phyloP scores from a whole-genome alignment of 805 yeast genomes.

The Ogataea degrootiae region DNA sequence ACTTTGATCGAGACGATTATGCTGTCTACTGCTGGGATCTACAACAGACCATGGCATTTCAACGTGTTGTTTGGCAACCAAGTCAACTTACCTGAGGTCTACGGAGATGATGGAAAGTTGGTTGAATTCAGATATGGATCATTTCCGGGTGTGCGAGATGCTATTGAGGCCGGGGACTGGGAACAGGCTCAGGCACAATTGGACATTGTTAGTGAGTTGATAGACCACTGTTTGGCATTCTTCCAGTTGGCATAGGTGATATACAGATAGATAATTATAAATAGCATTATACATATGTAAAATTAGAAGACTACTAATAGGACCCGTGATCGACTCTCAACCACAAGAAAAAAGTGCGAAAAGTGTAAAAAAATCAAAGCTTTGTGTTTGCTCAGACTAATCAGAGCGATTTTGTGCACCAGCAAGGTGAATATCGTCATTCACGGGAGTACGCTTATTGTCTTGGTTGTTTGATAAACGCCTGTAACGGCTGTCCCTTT shows the following conservation, averaged over 20 bases:
- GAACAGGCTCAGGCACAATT: constrained; percentile 51
- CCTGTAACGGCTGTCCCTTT: too few species aligned
- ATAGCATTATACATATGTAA: neutral
- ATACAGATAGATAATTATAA: neutral
- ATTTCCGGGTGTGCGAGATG: constrained; percentile 76
- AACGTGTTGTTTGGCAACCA: constrained; percentile 71
- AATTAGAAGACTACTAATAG: too few species aligned
- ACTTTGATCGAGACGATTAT: constrained; percentile 50
- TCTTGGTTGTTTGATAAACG: too few species aligned
- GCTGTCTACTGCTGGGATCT: constrained; percentile 39
- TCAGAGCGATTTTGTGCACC: too few species aligned
- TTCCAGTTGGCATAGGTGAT: constrained; percentile 10
- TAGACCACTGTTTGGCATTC: constrained; percentile 24
- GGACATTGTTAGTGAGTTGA: constrained; percentile 34
- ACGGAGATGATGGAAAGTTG: constrained; percentile 19
- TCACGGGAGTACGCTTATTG: too few species aligned
- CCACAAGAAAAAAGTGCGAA: too few species aligned
- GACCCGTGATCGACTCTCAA: too few species aligned
- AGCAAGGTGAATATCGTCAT: too few species aligned
- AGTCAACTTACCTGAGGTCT: constrained; percentile 44
- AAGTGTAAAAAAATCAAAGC: too few species aligned
- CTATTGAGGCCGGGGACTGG: constrained; percentile 45
- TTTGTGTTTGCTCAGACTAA: too few species aligned
- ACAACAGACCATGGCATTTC: constrained; percentile 57
- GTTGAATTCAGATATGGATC: constrained; percentile 50